Evolutionary conservation across 768 basidiomycete species (phyloP).

Genomic region (Galerina marginata): DNA sequence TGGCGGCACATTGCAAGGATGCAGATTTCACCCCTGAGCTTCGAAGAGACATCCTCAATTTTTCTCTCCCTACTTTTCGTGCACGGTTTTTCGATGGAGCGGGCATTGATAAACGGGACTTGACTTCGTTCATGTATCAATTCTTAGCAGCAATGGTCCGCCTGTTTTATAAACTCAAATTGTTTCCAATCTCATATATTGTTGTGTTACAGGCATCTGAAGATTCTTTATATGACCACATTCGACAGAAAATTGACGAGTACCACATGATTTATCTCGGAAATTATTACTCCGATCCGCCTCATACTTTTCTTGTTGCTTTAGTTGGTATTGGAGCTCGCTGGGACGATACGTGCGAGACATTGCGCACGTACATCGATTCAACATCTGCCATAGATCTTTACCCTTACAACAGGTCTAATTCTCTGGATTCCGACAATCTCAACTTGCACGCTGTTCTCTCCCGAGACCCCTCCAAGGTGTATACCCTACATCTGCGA

Average conservation of each 20-base stretch:
- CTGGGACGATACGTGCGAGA: neutral
- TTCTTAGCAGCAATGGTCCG: neutral
- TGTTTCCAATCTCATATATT: too few species aligned
- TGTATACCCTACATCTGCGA: too few species aligned
- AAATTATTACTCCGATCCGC: neutral
- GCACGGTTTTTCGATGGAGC: neutral
- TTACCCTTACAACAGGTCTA: too few species aligned
- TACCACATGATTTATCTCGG: neutral
- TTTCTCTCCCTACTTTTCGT: neutral
- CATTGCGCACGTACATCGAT: neutral
- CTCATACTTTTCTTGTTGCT: neutral
- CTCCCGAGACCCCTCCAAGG: too few species aligned
- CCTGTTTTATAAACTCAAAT: neutral
- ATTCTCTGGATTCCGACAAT: too few species aligned
- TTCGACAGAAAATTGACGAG: neutral
- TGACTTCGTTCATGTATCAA: neutral
- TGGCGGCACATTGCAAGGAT: neutral
- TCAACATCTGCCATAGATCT: neutral
- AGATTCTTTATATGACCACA: neutral
- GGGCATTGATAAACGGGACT: neutral
- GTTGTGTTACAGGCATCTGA: neutral
- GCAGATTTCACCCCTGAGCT: neutral
- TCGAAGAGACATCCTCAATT: neutral
- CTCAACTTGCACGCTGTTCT: too few species aligned
- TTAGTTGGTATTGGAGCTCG: neutral